Evolutionary conservation across 768 basidiomycete species (phyloP), one percentile per base, ranked within the genome.

Genomic region (Phylloporus arenicola): DNA sequence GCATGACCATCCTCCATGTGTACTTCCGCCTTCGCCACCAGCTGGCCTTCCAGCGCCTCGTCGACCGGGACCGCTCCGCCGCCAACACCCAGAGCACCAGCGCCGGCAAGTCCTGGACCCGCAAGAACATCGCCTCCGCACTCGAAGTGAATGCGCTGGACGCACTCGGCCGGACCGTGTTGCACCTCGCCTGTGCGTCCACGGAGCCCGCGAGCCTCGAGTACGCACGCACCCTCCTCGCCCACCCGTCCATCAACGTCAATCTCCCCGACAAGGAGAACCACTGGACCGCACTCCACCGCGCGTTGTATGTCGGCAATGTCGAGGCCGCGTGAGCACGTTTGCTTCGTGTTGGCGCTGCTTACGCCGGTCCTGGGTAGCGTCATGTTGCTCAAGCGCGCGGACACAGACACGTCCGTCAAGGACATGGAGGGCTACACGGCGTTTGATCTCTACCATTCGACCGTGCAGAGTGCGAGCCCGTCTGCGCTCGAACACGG

Each of bases 391-490:
- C 70, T 96, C 46, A 81, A 85, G 59, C 80, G 83, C 34, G 60
- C 76, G 19, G 92, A 95, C 59, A 81, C 81, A 20, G 89, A 96
- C 64, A 68, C 73, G 0, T 70, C 76, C 5, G 56, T 88, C 51
- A 92, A 91, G 63, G 95, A 97, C 61, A 61, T 73, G 25, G 95
- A 97, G 57, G 95, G 89, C 0, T 87, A 94, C 65, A 92, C 91
- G 0, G 83, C 92, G 0, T 92, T 92, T 54, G 94, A 98, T 62
- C 69, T 98, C 30, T 96, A 92, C 70, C 97, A 97, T 63, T 86
- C 88, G 4, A 95, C 92, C 0, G 70, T 95, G 54, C 75, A 80
- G 62, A 86, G 79, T 25, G 88, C 88, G 4, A 81, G 82, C 51
- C 86, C 86, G 4, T 57, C 62, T 2, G 56, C 63, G 58, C 74